These are phyloP conservation scores for Phialocephala sp. DNA, from an alignment of 2,329 filamentous ascomycete genomes.

Conservation along the genomic window DNA sequence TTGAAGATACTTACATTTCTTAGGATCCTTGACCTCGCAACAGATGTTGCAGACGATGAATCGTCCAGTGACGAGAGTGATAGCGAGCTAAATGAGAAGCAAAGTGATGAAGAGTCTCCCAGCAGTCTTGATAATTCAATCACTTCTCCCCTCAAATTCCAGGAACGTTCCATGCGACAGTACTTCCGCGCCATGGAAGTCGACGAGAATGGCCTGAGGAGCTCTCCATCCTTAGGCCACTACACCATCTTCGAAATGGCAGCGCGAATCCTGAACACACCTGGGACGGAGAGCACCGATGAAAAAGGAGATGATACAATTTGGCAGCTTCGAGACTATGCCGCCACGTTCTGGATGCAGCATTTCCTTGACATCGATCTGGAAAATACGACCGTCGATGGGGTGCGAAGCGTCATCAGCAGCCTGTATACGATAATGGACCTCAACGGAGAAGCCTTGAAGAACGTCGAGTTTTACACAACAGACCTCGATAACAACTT, in stretches of 20 bases:
- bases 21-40: conserved; percentile 17
- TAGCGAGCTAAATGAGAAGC: conserved; percentile 1
- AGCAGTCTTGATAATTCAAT: not conserved
- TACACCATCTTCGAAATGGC: conserved; percentile 17
- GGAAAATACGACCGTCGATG: not conserved
- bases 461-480: not conserved
- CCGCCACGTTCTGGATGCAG: conserved; percentile 14
- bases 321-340: conserved; percentile 10
- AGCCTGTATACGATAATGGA: conserved; percentile 3
- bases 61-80: conserved; percentile 10
- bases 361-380: conserved; percentile 15
- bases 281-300: not conserved
- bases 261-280: not conserved
- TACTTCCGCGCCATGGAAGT: conserved; percentile 17
- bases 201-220: conserved; percentile 17
- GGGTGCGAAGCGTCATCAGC: not conserved
- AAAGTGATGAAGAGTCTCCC: conserved; percentile 7
- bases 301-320: not conserved
- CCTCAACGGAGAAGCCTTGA: not conserved
- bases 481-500: not conserved
- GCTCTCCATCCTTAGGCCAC: conserved; percentile 14
- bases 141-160: conserved; percentile 11
- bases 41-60: not conserved
- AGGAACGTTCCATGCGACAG: conserved; percentile 19
- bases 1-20: not conserved